A percentile compares a stretch with the other conserved stretches of the same genome.
Evolutionary conservation across 495 filamentous ascomycete genomes (phyloP).

Genomic region (Halenospora varia): DNA sequence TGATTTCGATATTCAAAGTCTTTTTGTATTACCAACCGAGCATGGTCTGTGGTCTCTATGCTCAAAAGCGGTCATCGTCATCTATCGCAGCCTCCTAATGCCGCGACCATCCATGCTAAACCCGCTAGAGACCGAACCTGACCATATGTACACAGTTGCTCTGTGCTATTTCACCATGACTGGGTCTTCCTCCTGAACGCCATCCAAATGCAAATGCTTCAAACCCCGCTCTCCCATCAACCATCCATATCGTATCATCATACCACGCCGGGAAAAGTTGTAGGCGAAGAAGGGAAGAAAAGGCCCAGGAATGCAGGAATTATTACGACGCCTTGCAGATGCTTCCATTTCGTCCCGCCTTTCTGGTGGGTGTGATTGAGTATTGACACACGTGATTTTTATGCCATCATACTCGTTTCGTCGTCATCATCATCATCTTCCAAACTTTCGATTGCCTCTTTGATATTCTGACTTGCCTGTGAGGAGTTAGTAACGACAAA

Average conservation of each 20-base stretch:
- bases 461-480: conserved; percentile 86
- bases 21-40: not conserved
- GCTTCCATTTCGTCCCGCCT: not conserved
- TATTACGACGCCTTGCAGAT: not conserved
- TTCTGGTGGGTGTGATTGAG: not conserved
- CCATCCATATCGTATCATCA: conserved; percentile 11
- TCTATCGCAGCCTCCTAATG: not conserved
- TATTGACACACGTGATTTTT: not conserved
- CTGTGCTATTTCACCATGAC: not conserved
- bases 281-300: not conserved
- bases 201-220: conserved; percentile 11
- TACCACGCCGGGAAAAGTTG: not conserved
- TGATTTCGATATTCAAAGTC: not conserved
- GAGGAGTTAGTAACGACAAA: conserved; percentile 5
- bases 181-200: not conserved
- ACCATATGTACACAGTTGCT: not conserved
- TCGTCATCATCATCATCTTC: conserved; percentile 83
- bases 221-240: not conserved
- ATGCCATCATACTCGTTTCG: conserved; percentile 38
- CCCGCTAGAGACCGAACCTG: not conserved
- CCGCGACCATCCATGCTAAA: not conserved
- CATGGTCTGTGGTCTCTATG: not conserved
- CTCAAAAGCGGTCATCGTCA: not conserved
- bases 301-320: not conserved
- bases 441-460: conserved; percentile 84